A percentile compares a stretch with the other conserved stretches of the same genome.
Conservation (phyloP, 176 grass and related monocot species). For the Metroxylon sagu region DNA sequence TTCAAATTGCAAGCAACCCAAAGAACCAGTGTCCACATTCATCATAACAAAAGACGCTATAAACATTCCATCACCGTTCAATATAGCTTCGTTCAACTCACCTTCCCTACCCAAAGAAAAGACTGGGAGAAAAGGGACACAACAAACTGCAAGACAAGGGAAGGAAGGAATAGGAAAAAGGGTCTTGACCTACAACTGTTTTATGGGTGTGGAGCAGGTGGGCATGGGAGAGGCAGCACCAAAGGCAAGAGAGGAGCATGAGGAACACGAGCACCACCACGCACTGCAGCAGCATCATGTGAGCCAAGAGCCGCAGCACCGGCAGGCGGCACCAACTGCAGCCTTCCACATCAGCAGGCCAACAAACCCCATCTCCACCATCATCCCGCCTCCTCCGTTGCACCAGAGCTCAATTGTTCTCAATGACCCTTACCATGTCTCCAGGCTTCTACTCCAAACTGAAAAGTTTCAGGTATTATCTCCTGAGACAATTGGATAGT, state of each 20-base stretch:
- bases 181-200: not conserved
- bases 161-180: not conserved
- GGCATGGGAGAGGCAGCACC: slow-evolving; percentile 49
- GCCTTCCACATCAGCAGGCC: slow-evolving; percentile 44
- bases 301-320: slow-evolving; percentile 30
- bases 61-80: too few species aligned
- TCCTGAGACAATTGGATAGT: too few species aligned
- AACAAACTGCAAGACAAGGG: not conserved
- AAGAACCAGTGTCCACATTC: slow-evolving; percentile 6
- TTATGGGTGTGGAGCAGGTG: slow-evolving; percentile 27
- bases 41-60: too few species aligned
- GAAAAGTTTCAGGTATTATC: slow-evolving; percentile 64
- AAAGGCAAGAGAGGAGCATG: slow-evolving; percentile 32
- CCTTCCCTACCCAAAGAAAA: too few species aligned
- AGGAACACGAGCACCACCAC: slow-evolving; percentile 25
- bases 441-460: slow-evolving; percentile 40
- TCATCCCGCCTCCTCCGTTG: slow-evolving; percentile 30
- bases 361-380: slow-evolving; percentile 25
- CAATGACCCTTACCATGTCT: slow-evolving; percentile 35
- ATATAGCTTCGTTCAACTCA: too few species aligned
- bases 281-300: slow-evolving; percentile 24
- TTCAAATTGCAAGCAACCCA: slow-evolving; percentile 66
- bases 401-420: slow-evolving; percentile 37
- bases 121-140: too few species aligned
- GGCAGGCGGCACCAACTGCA: not conserved